phyloP scores from a whole-genome alignment of 2,329 filamentous ascomycete species.

The Fusarium annulatum region DNA sequence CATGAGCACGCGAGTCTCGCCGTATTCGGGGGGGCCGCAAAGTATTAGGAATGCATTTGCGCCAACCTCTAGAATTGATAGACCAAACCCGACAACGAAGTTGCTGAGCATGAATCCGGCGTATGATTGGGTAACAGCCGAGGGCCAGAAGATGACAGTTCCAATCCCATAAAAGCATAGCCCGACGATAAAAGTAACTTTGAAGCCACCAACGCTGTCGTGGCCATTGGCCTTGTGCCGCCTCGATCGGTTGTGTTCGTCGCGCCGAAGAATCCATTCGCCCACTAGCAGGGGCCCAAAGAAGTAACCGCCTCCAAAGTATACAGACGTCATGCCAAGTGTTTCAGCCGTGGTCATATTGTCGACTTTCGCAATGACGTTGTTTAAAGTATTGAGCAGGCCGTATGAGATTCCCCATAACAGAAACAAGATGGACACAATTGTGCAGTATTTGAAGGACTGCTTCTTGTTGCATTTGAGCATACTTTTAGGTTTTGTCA shows the following conservation, averaged over 20 bases:
- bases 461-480: slow-evolving; percentile 71
- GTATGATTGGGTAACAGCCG: slow-evolving; percentile 78
- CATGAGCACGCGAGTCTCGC: slow-evolving; percentile 79
- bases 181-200: slow-evolving; percentile 82
- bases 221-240: slow-evolving; percentile 52
- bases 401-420: slow-evolving; percentile 94
- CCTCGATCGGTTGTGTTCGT: slow-evolving; percentile 66
- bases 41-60: slow-evolving; percentile 80
- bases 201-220: slow-evolving; percentile 73
- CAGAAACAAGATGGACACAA: slow-evolving; percentile 86
- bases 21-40: slow-evolving; percentile 78
- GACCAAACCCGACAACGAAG: slow-evolving; percentile 80
- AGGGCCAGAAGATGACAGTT: slow-evolving; percentile 89
- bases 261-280: slow-evolving; percentile 75
- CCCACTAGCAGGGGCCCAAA: slow-evolving; percentile 77
- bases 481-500: slow-evolving; percentile 76
- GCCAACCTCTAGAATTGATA: slow-evolving; percentile 81
- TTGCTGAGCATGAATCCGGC: slow-evolving; percentile 80
- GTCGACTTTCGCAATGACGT: slow-evolving; percentile 71
- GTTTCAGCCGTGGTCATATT: slow-evolving; percentile 71
- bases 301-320: slow-evolving; percentile 77
- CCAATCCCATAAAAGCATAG: slow-evolving; percentile 79
- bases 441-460: slow-evolving; percentile 75
- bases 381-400: slow-evolving; percentile 83
- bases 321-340: slow-evolving; percentile 74